Base-by-base conservation (phyloP, 2,329 filamentous ascomycete genomes). In the Colletotrichum brevisporum region DNA sequence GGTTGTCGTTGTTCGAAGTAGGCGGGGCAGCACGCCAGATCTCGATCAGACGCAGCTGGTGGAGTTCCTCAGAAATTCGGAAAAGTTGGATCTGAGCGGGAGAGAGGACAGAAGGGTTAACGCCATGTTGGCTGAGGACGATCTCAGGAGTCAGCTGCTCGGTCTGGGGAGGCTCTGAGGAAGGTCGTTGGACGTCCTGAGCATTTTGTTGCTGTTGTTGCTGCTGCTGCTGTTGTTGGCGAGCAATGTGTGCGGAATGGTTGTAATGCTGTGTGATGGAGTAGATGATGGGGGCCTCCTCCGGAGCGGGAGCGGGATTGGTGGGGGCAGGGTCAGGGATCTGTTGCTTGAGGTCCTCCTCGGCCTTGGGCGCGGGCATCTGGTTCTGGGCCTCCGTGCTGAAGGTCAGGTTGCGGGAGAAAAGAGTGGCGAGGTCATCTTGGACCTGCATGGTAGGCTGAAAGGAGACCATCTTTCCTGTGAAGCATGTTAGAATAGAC, bases 11-110 rank as follows among this genome's bases (percentile, higher is more conserved):
- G 67, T 79, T 83, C 71, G 87, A 88, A 50, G 84, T 87, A 0
- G 92, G 92, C 24, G 93, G 93, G 67, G 90, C 93, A 73, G 95
- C 94, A 68, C 89, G 90, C 94, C 94, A 97, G 16, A 97, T 89
- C 78, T 97, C 92, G 47, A 97, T 85, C 16, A 97, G 85, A 24
- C 93, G 89, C 66, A 90, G 82, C 75, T 91, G 89, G 79, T 97
- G 93, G 51, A 91, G 85, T 26, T 88, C 83, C 66, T 92, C 90
- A 60, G 93, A 94, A 71, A 91, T 89, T 73, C 89, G 89, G 84
- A 97, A 97, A 48, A 97, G 88, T 69, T 92, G 87, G 59, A 95
- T 81, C 78, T 97, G 94, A 4, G 91, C 91, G 5, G 90, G 86
- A 13, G 92, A 92, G 52, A 97, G 86, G 24, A 88, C 83, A 9